Conservation (phyloP, 1,284 basidiomycete genomes). For the Crepidotus sp. region DNA sequence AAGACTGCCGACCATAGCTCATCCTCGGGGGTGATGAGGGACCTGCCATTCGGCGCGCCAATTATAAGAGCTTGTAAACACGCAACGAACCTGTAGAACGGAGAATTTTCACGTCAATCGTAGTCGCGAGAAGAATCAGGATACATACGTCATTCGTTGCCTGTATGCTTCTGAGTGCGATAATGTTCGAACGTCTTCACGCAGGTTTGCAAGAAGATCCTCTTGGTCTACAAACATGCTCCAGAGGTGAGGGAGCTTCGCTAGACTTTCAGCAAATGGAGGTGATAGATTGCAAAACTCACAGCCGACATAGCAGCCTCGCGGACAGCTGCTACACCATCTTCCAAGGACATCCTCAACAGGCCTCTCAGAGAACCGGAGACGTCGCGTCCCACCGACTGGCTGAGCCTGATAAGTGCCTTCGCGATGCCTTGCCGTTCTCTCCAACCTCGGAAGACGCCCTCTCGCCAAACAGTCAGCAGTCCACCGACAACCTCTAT, state of each 20-base stretch:
- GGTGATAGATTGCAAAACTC: conserved; percentile 28
- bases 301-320: conserved; percentile 66
- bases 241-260: conserved; percentile 48
- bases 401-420: conserved; percentile 43
- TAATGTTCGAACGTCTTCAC: conserved; percentile 45
- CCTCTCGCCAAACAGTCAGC: conserved; percentile 54
- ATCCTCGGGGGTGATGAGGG: conserved; percentile 42
- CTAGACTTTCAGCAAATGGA: conserved; percentile 21
- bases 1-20: conserved; percentile 52
- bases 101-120: conserved; percentile 2
- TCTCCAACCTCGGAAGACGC: conserved; percentile 69
- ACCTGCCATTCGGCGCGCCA: conserved; percentile 28
- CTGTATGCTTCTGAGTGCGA: conserved; percentile 52
- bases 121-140: conserved; percentile 11
- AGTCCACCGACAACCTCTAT: conserved; percentile 45
- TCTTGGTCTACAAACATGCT: conserved; percentile 35
- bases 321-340: conserved; percentile 77
- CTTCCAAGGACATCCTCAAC: conserved; percentile 62
- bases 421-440: conserved; percentile 67
- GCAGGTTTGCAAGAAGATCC: conserved; percentile 34
- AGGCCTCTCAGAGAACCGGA: conserved; percentile 32
- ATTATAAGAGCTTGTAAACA: conserved; percentile 60
- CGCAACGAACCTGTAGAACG: conserved; percentile 47
- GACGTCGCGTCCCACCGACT: conserved; percentile 26
- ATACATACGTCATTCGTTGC: conserved; percentile 63